Conservation (phyloP, 768 basidiomycete species). For the Kwoniella shandongensis region DNA sequence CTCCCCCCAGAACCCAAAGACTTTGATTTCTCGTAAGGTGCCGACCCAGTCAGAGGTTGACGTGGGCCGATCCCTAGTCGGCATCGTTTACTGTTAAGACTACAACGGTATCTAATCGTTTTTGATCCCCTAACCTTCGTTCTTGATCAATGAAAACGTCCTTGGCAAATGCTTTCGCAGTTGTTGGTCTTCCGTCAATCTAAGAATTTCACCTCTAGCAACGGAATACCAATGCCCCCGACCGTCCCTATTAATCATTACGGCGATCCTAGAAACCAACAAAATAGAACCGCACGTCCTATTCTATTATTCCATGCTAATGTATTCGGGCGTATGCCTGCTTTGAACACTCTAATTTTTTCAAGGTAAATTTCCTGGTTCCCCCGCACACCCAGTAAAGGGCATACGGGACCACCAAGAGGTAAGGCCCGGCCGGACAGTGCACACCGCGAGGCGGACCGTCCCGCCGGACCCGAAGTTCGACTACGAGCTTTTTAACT, state of each 20-base stretch:
- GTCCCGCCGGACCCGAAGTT: constrained; percentile 58
- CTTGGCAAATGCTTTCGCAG: constrained; percentile 81
- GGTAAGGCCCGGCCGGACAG: constrained; percentile 66
- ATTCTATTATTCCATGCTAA: constrained; percentile 82
- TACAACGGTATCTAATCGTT: constrained; percentile 80
- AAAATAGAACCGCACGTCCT: constrained; percentile 76
- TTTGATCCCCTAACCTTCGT: constrained; percentile 77
- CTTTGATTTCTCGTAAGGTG: constrained; percentile 81
- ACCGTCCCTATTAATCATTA: constrained; percentile 79
- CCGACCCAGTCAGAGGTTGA: constrained; percentile 70
- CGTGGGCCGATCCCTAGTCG: constrained; percentile 70
- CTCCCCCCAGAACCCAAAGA: constrained; percentile 68
- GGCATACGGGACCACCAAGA: constrained; percentile 70
- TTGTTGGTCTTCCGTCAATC: constrained; percentile 77
- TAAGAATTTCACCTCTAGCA: constrained; percentile 85
- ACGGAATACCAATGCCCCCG: constrained; percentile 78
- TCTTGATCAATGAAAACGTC: constrained; percentile 76
- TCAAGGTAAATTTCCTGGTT: constrained; percentile 80
- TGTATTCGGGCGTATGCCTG: constrained; percentile 72
- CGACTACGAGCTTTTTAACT: constrained; percentile 57
- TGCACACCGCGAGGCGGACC: constrained; percentile 67
- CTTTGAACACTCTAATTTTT: constrained; percentile 79
- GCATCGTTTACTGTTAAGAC: constrained; percentile 83
- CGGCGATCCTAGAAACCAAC: constrained; percentile 78
- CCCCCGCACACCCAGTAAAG: constrained; percentile 68